Base-by-base conservation (phyloP, 345 rosid species). In the Rhizophora apiculata region DNA sequence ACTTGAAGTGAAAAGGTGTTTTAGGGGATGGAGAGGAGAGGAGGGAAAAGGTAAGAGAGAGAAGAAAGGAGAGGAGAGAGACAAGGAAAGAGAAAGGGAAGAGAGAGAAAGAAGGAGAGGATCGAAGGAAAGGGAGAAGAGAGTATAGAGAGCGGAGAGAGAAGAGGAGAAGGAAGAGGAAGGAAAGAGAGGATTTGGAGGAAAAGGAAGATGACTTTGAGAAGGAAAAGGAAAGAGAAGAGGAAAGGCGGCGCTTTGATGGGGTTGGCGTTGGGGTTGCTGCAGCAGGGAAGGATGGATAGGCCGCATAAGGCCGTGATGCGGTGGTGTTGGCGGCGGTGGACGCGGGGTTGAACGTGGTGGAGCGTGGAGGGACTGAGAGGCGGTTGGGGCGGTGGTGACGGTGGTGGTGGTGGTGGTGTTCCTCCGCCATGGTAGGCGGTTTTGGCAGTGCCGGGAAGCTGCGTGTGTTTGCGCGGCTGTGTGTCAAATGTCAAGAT, bases 341-440 rank as follows among this genome's bases (percentile, higher is more conserved):
- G 70, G 51, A 58, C 54, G 76, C 46, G 53, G 53, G 15, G 62
- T 70, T 5, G 62, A 77, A 53, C 18, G 57, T 1, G 39, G 76
- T 2, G 49, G 77, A 18, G 19, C 88, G 87, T 18, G 75, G 68
- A 24, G 96, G 96, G 19, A 90, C 32, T 15, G 92, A 82, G 20
- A 93, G 77, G 64, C 96, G 96, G 60, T 85, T 77, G 6, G 92
- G 97, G 56, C 90, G 92, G 74, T 83, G 89, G 57, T 81, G 93
- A 46, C 77, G 87, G 77, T 78, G 87, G 77, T 75, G 79, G 63
- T 76, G 78, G 55, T 77, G 82, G 65, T 32, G 26, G 16, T 32
- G 15, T 49, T 56, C 16, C 51, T 84, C 94, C 64, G 89, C 81
- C 96, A 89, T 86, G 68, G 79, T 5, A 26, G 69, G 13, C 18